Evolutionary conservation across 208 protist genomes (phyloP).

Genomic region (Crithidia expoeki): DNA sequence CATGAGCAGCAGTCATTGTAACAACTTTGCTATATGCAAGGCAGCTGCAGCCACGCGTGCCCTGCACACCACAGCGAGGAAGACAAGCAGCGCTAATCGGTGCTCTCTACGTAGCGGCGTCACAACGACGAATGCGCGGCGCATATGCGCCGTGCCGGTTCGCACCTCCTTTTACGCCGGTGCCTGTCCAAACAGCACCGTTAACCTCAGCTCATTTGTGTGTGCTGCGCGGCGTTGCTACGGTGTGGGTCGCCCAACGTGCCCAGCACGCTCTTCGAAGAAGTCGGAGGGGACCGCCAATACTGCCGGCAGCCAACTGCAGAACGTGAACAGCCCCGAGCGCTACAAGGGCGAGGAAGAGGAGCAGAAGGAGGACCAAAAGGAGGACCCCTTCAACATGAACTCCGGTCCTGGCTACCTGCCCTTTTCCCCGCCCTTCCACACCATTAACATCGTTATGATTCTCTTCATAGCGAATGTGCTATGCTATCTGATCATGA

Average conservation of each 20-base stretch:
- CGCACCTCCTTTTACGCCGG: slow-evolving; percentile 23
- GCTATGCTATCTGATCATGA: slow-evolving; percentile 82
- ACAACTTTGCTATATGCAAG: not conserved
- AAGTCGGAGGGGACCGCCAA: not conserved
- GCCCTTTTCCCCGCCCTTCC: slow-evolving; percentile 85
- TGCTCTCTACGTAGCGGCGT: not conserved
- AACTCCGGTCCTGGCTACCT: slow-evolving; percentile 72
- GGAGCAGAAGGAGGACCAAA: slow-evolving; percentile 51
- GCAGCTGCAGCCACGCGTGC: not conserved
- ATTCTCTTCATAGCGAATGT: slow-evolving; percentile 79
- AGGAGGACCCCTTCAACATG: slow-evolving; percentile 65
- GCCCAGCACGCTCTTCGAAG: slow-evolving; percentile 10
- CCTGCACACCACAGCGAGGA: not conserved
- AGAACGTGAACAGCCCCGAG: slow-evolving; percentile 55
- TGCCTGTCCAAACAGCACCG: not conserved
- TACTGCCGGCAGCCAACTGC: slow-evolving; percentile 46
- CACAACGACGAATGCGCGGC: not conserved
- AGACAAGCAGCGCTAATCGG: not conserved
- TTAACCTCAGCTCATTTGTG: not conserved
- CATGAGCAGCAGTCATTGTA: not conserved
- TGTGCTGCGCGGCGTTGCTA: slow-evolving; percentile 16
- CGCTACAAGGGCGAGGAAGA: slow-evolving; percentile 59
- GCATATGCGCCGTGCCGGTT: not conserved
- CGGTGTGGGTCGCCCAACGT: slow-evolving; percentile 6
- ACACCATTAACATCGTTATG: slow-evolving; percentile 91